Evolutionary conservation across 2,329 filamentous ascomycete species (phyloP).

Genomic region (Aureobasidium sp.): DNA sequence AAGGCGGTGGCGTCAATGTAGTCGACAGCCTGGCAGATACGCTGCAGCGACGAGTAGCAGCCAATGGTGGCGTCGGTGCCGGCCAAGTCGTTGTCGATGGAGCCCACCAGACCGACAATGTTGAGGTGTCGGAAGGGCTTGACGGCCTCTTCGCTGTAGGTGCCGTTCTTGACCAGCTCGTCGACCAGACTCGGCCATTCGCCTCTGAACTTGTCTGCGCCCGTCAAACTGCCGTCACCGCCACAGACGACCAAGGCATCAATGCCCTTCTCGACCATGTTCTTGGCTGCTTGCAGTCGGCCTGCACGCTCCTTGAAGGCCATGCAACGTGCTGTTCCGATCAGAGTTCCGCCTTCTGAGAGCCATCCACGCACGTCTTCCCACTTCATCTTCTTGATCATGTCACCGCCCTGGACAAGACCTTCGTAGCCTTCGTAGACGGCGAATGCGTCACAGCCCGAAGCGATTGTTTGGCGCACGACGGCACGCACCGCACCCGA

Average conservation of each 20-base stretch:
- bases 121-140: slow-evolving; percentile 79
- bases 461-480: slow-evolving; percentile 82
- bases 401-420: slow-evolving; percentile 77
- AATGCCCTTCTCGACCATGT: slow-evolving; percentile 87
- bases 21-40: slow-evolving; percentile 94
- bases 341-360: slow-evolving; percentile 88
- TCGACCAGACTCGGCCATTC: slow-evolving; percentile 87
- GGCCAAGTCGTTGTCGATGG: slow-evolving; percentile 94
- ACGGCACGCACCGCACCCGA: slow-evolving; percentile 85
- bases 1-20: slow-evolving; percentile 92
- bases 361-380: slow-evolving; percentile 91
- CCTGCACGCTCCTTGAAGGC: slow-evolving; percentile 84
- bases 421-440: slow-evolving; percentile 93
- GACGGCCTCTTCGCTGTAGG: slow-evolving; percentile 64
- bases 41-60: slow-evolving; percentile 84
- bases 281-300: slow-evolving; percentile 79
- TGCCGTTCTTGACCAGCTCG: slow-evolving; percentile 69
- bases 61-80: slow-evolving; percentile 97
- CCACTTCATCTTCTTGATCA: slow-evolving; percentile 86
- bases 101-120: slow-evolving; percentile 92
- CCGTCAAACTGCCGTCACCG: slow-evolving; percentile 91
- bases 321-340: slow-evolving; percentile 90
- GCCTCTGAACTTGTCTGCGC: slow-evolving; percentile 83
- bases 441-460: slow-evolving; percentile 46
- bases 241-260: slow-evolving; percentile 95